phyloP scores from a whole-genome alignment of 2,329 filamentous ascomycete species.

The Neonectria ditissima region DNA sequence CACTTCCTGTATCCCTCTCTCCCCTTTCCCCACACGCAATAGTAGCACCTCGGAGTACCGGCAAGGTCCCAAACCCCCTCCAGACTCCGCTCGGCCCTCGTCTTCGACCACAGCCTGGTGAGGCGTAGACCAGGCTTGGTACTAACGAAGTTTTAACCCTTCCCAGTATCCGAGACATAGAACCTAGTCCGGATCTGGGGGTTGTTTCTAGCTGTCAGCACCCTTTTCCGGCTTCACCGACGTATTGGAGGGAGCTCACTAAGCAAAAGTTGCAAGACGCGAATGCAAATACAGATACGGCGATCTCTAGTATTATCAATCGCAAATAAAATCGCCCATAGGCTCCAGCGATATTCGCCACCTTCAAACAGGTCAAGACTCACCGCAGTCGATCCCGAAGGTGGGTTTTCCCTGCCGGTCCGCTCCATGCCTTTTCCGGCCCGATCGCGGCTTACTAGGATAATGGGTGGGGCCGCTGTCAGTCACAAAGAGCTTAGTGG shows the following conservation, averaged over 20 bases:
- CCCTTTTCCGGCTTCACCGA: neutral
- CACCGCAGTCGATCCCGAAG: neutral
- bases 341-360: neutral
- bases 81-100: neutral
- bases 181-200: neutral
- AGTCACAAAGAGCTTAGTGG: neutral
- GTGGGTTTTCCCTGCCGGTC: slow-evolving; percentile 10
- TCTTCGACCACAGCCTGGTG: neutral
- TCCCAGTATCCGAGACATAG: neutral
- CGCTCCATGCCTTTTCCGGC: slow-evolving; percentile 14
- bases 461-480: neutral
- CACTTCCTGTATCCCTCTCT: neutral
- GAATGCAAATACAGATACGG: neutral
- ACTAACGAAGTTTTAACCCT: neutral
- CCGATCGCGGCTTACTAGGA: neutral
- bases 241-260: neutral
- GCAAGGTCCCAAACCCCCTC: neutral
- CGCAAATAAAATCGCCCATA: neutral
- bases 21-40: neutral
- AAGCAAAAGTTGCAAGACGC: neutral
- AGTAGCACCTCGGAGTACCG: too few species aligned
- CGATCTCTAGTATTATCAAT: neutral
- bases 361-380: neutral
- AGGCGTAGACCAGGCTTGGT: neutral
- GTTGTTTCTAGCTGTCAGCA: neutral